Evolutionary conservation across 208 protist genomes (phyloP).

Genomic region (Porcisia deanei): DNA sequence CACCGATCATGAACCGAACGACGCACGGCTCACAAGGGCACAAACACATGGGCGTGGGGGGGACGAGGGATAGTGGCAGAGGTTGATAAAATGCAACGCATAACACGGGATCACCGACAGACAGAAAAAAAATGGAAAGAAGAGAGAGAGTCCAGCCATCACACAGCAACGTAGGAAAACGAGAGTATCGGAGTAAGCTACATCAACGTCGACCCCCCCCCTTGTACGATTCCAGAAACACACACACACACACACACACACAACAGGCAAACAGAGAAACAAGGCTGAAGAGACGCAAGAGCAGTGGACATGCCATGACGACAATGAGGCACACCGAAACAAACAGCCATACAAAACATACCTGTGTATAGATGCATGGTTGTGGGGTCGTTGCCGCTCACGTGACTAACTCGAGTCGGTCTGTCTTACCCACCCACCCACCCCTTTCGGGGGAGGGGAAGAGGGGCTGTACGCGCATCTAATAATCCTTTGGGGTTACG

Average conservation of each 20-base stretch:
- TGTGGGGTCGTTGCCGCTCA: neutral
- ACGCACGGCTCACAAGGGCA: too few relatives aligned
- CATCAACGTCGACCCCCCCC: neutral
- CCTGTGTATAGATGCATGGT: neutral
- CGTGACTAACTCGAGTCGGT: too few relatives aligned
- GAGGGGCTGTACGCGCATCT: neutral
- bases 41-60: too few relatives aligned
- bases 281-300: neutral
- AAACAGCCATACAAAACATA: neutral
- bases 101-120: neutral
- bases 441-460: too few relatives aligned
- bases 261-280: neutral
- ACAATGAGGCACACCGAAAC: neutral
- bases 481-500: neutral
- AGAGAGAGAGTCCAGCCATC: too few relatives aligned
- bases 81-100: neutral
- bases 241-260: neutral
- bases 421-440: too few relatives aligned
- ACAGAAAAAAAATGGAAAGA: constrained; percentile 16
- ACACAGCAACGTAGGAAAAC: too few relatives aligned
- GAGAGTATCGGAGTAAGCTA: neutral
- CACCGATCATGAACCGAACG: too few relatives aligned
- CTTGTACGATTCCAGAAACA: neutral
- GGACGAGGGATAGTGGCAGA: too few relatives aligned
- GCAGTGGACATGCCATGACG: neutral